These are phyloP conservation scores for Proliferodiscus dingleyae DNA, from an alignment of 2,329 filamentous ascomycete species.

Conservation along the genomic window DNA sequence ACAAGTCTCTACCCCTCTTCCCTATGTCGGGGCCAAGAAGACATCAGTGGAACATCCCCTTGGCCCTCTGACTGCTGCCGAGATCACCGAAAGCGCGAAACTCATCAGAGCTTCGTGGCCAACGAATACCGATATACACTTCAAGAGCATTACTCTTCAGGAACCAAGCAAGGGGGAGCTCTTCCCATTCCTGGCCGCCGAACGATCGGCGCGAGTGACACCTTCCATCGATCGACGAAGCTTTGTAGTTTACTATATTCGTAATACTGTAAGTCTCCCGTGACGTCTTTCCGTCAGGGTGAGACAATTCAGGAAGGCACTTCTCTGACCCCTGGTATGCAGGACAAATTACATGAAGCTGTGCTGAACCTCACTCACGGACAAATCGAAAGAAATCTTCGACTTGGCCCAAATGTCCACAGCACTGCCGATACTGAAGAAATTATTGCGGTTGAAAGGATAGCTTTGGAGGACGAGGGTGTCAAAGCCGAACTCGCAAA, in stretches of 20 bases:
- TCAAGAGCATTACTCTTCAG: constrained; percentile 57
- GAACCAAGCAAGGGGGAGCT: constrained; percentile 52
- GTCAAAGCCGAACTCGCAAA: constrained; percentile 59
- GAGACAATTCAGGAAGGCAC: too few relatives aligned
- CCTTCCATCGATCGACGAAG: constrained; percentile 44
- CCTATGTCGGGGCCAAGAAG: constrained; percentile 23
- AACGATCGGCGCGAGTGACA: constrained; percentile 37
- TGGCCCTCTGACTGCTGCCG: constrained; percentile 51
- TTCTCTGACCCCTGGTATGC: constrained; percentile 2
- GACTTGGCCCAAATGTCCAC: constrained; percentile 55
- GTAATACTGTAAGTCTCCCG: constrained; percentile 47
- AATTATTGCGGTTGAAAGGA: constrained; percentile 52
- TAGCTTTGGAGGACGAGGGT: constrained; percentile 48
- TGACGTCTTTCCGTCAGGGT: too few relatives aligned
- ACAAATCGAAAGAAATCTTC: constrained; percentile 50
- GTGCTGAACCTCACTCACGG: constrained; percentile 45
- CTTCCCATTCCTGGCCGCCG: constrained; percentile 45
- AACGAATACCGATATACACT: constrained; percentile 49
- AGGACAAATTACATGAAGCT: constrained; percentile 61
- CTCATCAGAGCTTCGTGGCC: constrained; percentile 53
- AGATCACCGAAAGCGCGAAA: constrained; percentile 47
- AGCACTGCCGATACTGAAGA: constrained; percentile 56
- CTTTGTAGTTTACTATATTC: constrained; percentile 55
- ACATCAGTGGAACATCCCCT: constrained; percentile 45
- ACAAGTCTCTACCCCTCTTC: constrained; percentile 22